These are phyloP conservation scores for Coleophoma eucalyptorum DNA, from an alignment of 2,329 filamentous ascomycete genomes.

Conservation along the genomic window DNA sequence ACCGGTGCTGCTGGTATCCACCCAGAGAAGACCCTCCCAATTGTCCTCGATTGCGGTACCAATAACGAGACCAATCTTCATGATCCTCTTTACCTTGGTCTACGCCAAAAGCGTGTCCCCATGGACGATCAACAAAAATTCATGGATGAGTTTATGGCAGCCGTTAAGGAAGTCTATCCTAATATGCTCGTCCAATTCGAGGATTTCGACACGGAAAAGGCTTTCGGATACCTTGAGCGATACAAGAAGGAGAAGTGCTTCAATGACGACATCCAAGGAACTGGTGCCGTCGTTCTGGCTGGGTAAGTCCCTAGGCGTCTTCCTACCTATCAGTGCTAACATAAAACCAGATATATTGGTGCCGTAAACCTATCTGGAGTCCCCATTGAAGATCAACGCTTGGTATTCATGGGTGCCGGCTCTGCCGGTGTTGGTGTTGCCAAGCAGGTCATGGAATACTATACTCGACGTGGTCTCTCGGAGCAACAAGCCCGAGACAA, in stretches of 20 bases:
- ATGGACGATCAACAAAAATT: slow-evolving; percentile 81
- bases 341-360: slow-evolving; percentile 50
- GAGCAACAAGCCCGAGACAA: slow-evolving; percentile 84
- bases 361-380: slow-evolving; percentile 82
- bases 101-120: slow-evolving; percentile 76
- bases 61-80: slow-evolving; percentile 63
- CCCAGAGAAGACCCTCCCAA: slow-evolving; percentile 76
- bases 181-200: slow-evolving; percentile 83
- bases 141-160: slow-evolving; percentile 96
- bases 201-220: slow-evolving; percentile 90
- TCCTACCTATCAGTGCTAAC: no score
- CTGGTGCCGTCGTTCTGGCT: slow-evolving; percentile 88
- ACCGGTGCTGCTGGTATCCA: slow-evolving; percentile 93
- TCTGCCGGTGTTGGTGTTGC: slow-evolving; percentile 96
- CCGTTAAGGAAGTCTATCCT: slow-evolving; percentile 69
- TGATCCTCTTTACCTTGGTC: slow-evolving; percentile 82
- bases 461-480: slow-evolving; percentile 84
- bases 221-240: slow-evolving; percentile 87
- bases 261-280: slow-evolving; percentile 98
- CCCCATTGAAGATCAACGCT: slow-evolving; percentile 82
- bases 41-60: slow-evolving; percentile 64
- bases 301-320: slow-evolving; percentile 47
- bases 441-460: slow-evolving; percentile 96
- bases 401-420: slow-evolving; percentile 94
- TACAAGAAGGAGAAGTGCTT: slow-evolving; percentile 96